phyloP scores from a whole-genome alignment of 106 monocot genomes.

The Acorus calamus region DNA sequence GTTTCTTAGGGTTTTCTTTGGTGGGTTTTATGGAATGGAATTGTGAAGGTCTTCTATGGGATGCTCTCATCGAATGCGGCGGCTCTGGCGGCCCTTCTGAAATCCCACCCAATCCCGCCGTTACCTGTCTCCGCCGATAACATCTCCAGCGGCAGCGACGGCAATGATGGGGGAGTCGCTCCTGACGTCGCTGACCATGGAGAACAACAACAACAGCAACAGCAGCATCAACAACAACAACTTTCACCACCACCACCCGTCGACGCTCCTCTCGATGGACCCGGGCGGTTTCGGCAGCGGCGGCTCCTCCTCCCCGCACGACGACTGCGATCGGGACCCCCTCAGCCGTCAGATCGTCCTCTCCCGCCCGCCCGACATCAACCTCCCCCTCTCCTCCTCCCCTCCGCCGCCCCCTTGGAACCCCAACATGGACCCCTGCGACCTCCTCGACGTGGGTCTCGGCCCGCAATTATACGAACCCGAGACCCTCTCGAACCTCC shows the following conservation, averaged over 20 bases:
- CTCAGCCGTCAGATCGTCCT: slow-evolving; percentile 17
- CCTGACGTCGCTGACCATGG: slow-evolving; percentile 32
- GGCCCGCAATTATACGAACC: background rate
- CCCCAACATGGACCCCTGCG: slow-evolving; percentile 2
- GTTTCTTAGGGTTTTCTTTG: too few species aligned
- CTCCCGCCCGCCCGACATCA: slow-evolving; percentile 46
- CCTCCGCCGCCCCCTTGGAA: slow-evolving; percentile 25
- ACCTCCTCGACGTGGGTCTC: slow-evolving; percentile 11
- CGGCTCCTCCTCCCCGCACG: slow-evolving; percentile 3
- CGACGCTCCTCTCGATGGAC: slow-evolving; percentile 40
- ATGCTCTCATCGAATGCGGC: too few species aligned
- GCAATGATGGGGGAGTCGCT: slow-evolving; percentile 33
- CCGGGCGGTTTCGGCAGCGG: background rate
- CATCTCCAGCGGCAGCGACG: too few species aligned
- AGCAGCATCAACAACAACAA: too few species aligned
- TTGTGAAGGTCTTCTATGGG: too few species aligned
- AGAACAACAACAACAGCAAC: slow-evolving; percentile 1
- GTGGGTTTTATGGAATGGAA: too few species aligned
- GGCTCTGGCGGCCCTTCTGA: too few species aligned
- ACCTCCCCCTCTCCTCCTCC: slow-evolving; percentile 44
- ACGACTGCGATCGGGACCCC: slow-evolving; percentile 16
- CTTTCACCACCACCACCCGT: slow-evolving; percentile 21
- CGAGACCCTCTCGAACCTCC: slow-evolving; percentile 2
- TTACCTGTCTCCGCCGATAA: too few species aligned
- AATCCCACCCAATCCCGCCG: too few species aligned